Evolutionary conservation across 306 rosid species (phyloP).

Genomic region (Dryas drummondii): DNA sequence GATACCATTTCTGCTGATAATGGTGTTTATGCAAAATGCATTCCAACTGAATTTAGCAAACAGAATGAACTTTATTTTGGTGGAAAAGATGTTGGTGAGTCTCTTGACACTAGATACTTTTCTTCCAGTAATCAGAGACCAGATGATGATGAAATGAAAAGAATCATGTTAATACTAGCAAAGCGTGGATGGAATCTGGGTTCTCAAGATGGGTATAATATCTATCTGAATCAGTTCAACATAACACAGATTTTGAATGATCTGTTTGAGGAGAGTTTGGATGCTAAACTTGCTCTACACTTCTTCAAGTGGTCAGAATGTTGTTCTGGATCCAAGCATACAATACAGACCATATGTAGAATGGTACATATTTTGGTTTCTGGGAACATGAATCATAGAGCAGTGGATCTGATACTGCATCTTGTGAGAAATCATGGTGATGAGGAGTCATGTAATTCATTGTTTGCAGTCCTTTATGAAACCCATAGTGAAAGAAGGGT

Average conservation of each 20-base stretch:
- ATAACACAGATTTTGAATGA: constrained; percentile 23
- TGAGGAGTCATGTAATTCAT: constrained; percentile 15
- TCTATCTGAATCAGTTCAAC: constrained; percentile 11
- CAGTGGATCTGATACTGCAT: constrained; percentile 29
- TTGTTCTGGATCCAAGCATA: constrained; percentile 24
- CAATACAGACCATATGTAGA: constrained; percentile 22
- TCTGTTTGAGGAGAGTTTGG: constrained; percentile 37
- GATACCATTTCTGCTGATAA: constrained; percentile 11
- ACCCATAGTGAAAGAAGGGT: constrained; percentile 24
- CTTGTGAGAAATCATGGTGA: constrained; percentile 23
- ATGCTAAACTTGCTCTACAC: constrained; percentile 30
- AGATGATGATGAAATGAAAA: constrained; percentile 20
- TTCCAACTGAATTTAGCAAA: constrained; percentile 9
- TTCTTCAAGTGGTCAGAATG: constrained; percentile 39
- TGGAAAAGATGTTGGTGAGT: constrained; percentile 8
- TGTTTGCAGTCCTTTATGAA: constrained; percentile 18
- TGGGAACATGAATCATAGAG: constrained; percentile 42
- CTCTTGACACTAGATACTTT: neutral
- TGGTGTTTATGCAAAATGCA: constrained; percentile 5
- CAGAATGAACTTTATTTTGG: constrained; percentile 3
- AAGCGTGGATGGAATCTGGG: constrained; percentile 31
- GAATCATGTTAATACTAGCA: constrained; percentile 23
- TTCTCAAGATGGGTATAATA: constrained; percentile 16
- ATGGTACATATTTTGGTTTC: constrained; percentile 41
- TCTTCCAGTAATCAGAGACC: constrained; percentile 4